Conservation (phyloP, 2,329 filamentous ascomycete species). For the Talaromyces piceae region DNA sequence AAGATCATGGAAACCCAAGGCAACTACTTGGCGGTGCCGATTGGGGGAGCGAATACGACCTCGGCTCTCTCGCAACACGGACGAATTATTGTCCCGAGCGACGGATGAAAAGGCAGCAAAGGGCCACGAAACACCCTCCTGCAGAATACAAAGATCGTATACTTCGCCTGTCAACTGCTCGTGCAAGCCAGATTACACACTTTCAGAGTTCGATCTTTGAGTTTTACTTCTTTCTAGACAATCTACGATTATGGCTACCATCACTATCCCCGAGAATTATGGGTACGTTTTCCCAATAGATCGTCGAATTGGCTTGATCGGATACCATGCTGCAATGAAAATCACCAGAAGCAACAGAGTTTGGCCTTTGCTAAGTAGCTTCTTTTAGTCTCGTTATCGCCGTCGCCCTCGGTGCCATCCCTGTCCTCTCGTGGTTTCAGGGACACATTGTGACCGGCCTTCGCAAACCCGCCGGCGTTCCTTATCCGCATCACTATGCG, state of each 20-base stretch:
- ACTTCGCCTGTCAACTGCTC: not conserved
- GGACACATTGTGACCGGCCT: slow-evolving; percentile 37
- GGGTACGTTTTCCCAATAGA: slow-evolving; percentile 29
- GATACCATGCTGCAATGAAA: not conserved
- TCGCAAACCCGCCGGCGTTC: slow-evolving; percentile 47
- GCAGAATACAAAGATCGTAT: not conserved
- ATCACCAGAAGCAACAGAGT: no score
- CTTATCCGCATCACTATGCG: slow-evolving; percentile 54
- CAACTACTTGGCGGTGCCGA: not conserved
- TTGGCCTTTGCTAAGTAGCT: not conserved
- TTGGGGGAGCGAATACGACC: not conserved
- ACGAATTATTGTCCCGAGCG: not conserved
- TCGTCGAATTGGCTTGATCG: not conserved
- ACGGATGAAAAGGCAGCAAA: not conserved
- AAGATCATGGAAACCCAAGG: not conserved
- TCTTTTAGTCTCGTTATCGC: slow-evolving; percentile 47
- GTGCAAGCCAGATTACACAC: no score
- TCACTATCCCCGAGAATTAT: slow-evolving; percentile 43
- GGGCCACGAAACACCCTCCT: not conserved
- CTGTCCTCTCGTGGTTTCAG: slow-evolving; percentile 47
- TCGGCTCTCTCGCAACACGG: not conserved
- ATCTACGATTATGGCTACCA: slow-evolving; percentile 27
- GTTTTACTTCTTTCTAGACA: not conserved
- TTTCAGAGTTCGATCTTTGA: no score
- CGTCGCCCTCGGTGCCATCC: slow-evolving; percentile 47